Evolutionary conservation across 2,329 filamentous ascomycete genomes (phyloP), one percentile per base, ranked within the genome.

Genomic region (Talaromyces pinophilus): DNA sequence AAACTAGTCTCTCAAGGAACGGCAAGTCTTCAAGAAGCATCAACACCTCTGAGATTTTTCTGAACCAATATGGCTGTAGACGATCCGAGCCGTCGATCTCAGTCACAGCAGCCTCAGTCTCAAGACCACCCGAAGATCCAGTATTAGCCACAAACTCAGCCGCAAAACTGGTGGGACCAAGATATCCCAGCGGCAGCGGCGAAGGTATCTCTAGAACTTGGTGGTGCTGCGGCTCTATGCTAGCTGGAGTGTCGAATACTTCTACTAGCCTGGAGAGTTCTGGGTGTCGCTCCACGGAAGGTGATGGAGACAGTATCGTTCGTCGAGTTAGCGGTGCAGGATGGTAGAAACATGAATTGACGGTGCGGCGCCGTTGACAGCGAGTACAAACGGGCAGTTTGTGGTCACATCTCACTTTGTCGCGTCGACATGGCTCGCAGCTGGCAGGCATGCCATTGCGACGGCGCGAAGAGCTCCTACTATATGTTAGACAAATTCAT

Each of bases 391-490:
- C 68, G 0, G 77, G 77, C 40, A 72, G 69, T 10, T 70, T 72
- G 66, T 78, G 76, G 57, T 77, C 48, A 66, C 76, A 78, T 54
- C 72, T 73, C 57, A 77, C 69, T 63, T 79, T 78, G 17, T 75
- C 72, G 63, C 73, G 75, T 35, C 77, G 74, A 64, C 77, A 79
- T 13, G 77, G 76, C 67, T 79, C 75, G 62, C 77, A 79, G 11
- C 75, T 77, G 55, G 76, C 74, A 19, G 74, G 68, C 22, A 73
- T 70, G 28, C 77, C 76, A 70, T 78, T 78, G 33, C 73, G 74
- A 46, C 76, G 75, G 17, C 46, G 46, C 6, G 46, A 48, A 13
- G 46, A 48, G 19, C 19, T 48, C 46, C 46, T 48, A 7, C 10
- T 48, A 5, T 13, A 48, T 22, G 19, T 48, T 19, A 48, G 25